These are phyloP conservation scores for Madurella fahalii DNA, from an alignment of 2,329 filamentous ascomycete genomes.

Conservation along the genomic window DNA sequence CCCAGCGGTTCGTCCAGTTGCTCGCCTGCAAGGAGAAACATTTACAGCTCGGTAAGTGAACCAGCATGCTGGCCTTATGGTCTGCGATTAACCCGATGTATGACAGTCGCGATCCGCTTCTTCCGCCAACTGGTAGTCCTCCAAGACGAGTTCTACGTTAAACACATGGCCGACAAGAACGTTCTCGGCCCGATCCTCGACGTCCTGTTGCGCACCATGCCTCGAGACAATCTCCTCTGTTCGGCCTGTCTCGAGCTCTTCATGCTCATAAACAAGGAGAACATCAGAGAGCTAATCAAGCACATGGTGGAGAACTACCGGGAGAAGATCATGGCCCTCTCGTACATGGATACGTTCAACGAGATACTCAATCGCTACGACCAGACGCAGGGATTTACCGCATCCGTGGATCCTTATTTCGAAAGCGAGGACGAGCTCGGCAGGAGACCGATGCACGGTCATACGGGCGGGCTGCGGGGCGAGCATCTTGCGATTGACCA, in stretches of 20 bases:
- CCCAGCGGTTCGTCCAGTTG: constrained; percentile 75
- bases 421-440: constrained; percentile 62
- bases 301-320: constrained; percentile 83
- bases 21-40: constrained; percentile 84
- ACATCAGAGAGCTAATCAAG: constrained; percentile 73
- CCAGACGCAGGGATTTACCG: constrained; percentile 65
- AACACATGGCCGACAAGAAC: constrained; percentile 74
- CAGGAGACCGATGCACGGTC: constrained; percentile 34
- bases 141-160: constrained; percentile 87
- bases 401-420: constrained; percentile 62
- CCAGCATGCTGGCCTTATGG: constrained; percentile 20
- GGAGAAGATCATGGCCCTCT: constrained; percentile 69
- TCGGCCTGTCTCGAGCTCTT: constrained; percentile 94
- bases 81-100: constrained; percentile 8
- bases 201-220: constrained; percentile 79
- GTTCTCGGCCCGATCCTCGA: constrained; percentile 81
- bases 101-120: constrained; percentile 79
- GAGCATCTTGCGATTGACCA: constrained; percentile 71
- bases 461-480: constrained; percentile 47
- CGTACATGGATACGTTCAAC: constrained; percentile 81
- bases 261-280: constrained; percentile 80
- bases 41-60: constrained; percentile 71
- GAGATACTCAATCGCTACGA: constrained; percentile 74
- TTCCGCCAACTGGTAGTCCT: constrained; percentile 82
- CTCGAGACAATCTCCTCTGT: constrained; percentile 87